Conservation (phyloP, 176 grass and related monocot species). For the barley (Hordeum vulgare) region MorexV3_pseudomolecules_assembly NC_058519.1:595968153-595968652, state of each 20-base stretch:
- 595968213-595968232: background rate
- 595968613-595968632: background rate
- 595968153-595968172: background rate
- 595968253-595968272: background rate
- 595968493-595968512: background rate
- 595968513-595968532: background rate
- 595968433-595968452: background rate
- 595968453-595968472: background rate
- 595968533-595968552: background rate
- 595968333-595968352: conserved; percentile 83
- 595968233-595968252: conserved; percentile 4
- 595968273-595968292: conserved; percentile 23
- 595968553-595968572: background rate
- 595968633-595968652: background rate
- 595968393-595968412: background rate
- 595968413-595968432: background rate
- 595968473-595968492: background rate
- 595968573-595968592: background rate
- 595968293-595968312: conserved; percentile 79
- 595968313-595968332: conserved; percentile 92
- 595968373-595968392: conserved; percentile 97
- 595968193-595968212: conserved; percentile 19
- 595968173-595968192: background rate
- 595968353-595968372: conserved; percentile 82
- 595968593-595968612: background rate